phyloP scores from a whole-genome alignment of 164 flowering plant species.

The Vitis cinerea region DNA sequence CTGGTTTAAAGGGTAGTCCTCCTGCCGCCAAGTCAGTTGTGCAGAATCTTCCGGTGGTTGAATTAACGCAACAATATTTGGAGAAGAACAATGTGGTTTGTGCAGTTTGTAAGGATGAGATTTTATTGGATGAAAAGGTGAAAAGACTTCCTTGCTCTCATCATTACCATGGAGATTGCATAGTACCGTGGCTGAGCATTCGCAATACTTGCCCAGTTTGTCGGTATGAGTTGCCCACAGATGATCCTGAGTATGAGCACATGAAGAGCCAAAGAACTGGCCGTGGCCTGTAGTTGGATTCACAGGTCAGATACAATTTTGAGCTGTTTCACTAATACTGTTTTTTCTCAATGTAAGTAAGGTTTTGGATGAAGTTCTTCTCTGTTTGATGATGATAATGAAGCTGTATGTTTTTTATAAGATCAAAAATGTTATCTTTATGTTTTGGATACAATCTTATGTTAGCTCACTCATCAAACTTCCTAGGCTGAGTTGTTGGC shows the following conservation, averaged over 20 bases:
- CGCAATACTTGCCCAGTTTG: constrained; percentile 88
- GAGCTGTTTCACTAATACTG: constrained; percentile 18
- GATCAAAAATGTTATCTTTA: too few species aligned
- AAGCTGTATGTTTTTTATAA: background rate
- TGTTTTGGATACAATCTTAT: too few species aligned
- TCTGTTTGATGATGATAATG: background rate
- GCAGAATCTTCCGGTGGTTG: constrained; percentile 44
- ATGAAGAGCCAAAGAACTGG: constrained; percentile 19
- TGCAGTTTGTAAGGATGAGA: constrained; percentile 72
- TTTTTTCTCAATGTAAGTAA: constrained; percentile 14
- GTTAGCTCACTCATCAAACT: too few species aligned
- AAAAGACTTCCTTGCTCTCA: constrained; percentile 69
- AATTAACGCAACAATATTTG: constrained; percentile 29
- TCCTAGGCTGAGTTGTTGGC: too few species aligned
- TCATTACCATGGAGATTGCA: constrained; percentile 74
- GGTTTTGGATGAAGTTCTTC: constrained; percentile 4
- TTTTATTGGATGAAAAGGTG: constrained; percentile 38
- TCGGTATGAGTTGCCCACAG: constrained; percentile 74
- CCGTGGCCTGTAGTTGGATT: constrained; percentile 9
- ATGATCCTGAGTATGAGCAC: constrained; percentile 67
- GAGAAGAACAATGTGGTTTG: constrained; percentile 31
- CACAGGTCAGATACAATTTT: constrained; percentile 20
- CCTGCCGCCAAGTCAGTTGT: constrained; percentile 56
- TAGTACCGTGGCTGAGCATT: constrained; percentile 75
- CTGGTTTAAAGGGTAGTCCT: constrained; percentile 42